A percentile compares a stretch with the other conserved stretches of the same genome.
Evolutionary conservation across 495 filamentous ascomycete species (phyloP).

Genomic region (Aspergillus diversus): DNA sequence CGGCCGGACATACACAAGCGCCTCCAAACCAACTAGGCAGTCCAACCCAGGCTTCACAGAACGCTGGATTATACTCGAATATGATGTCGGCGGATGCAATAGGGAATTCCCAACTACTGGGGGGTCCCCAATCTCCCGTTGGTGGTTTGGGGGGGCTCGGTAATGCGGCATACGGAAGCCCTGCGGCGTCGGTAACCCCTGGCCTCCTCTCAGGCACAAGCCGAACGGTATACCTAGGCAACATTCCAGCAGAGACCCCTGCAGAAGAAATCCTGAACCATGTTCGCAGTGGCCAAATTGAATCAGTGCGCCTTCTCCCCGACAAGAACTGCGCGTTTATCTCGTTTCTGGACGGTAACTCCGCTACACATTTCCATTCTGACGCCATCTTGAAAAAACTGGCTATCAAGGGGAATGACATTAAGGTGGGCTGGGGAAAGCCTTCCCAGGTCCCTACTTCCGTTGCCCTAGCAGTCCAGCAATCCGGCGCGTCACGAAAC

Average conservation of each 20-base stretch:
- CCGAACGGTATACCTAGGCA: slow-evolving; percentile 94
- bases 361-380: slow-evolving; percentile 97
- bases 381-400: slow-evolving; percentile 99
- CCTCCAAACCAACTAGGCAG: slow-evolving; percentile 59
- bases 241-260: slow-evolving; percentile 96
- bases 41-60: slow-evolving; percentile 66
- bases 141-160: slow-evolving; percentile 67
- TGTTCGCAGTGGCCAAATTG: slow-evolving; percentile 96
- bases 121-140: slow-evolving; percentile 84
- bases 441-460: slow-evolving; percentile 98
- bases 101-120: slow-evolving; percentile 71
- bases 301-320: slow-evolving; percentile 91
- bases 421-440: slow-evolving; percentile 99
- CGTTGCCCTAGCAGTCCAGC: slow-evolving; percentile 93
- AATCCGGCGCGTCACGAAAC: slow-evolving; percentile 96
- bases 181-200: slow-evolving; percentile 72
- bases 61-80: slow-evolving; percentile 73
- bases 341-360: slow-evolving; percentile 95
- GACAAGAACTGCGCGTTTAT: slow-evolving; percentile 99
- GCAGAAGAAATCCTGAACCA: slow-evolving; percentile 98
- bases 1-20: slow-evolving; percentile 59
- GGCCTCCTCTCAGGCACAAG: slow-evolving; percentile 88
- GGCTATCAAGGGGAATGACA: slow-evolving; percentile 95
- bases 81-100: slow-evolving; percentile 77
- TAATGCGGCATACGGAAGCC: slow-evolving; percentile 60